These are phyloP conservation scores for Glebionis coronaria DNA, from an alignment of 129 eudicot species.

Conservation along the genomic window DNA sequence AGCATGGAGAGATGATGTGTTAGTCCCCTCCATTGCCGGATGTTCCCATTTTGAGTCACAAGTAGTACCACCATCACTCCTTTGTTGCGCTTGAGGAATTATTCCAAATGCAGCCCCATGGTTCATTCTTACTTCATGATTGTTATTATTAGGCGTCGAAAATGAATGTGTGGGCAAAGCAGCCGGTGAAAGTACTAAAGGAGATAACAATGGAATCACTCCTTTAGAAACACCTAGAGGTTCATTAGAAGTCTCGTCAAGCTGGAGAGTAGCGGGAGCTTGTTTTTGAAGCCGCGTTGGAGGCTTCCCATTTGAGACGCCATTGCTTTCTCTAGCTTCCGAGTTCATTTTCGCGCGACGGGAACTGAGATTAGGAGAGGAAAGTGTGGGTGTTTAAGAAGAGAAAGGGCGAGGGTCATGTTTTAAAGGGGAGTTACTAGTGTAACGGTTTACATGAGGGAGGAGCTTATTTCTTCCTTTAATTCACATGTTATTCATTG, in stretches of 20 bases:
- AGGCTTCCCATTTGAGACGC: slow-evolving; percentile 4
- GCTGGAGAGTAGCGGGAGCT: slow-evolving; percentile 25
- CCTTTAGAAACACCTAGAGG: not conserved
- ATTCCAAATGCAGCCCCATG: slow-evolving; percentile 5
- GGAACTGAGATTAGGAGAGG: slow-evolving; percentile 2
- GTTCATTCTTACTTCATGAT: slow-evolving; percentile 2
- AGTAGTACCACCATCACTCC: not conserved
- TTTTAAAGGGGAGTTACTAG: slow-evolving; percentile 10
- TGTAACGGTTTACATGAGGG: slow-evolving; percentile 7
- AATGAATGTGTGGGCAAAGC: not conserved
- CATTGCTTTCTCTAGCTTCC: slow-evolving; percentile 5
- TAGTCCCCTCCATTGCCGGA: slow-evolving; percentile 22
- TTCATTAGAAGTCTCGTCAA: slow-evolving; percentile 2
- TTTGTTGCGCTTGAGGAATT: too few species aligned
- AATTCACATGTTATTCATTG: slow-evolving; percentile 24
- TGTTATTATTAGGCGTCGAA: not conserved
- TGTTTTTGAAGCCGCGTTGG: slow-evolving; percentile 33
- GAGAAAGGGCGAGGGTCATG: slow-evolving; percentile 14
- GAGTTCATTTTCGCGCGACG: slow-evolving; percentile 16
- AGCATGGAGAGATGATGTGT: slow-evolving; percentile 21
- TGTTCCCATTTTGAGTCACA: slow-evolving; percentile 19
- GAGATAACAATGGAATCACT: slow-evolving; percentile 36
- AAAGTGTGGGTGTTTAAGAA: slow-evolving; percentile 20
- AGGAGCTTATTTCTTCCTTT: not conserved
- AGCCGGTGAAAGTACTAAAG: slow-evolving; percentile 22